phyloP scores from a whole-genome alignment of 352 stramenopile species.

The Pythium vanterpoolii region DNA sequence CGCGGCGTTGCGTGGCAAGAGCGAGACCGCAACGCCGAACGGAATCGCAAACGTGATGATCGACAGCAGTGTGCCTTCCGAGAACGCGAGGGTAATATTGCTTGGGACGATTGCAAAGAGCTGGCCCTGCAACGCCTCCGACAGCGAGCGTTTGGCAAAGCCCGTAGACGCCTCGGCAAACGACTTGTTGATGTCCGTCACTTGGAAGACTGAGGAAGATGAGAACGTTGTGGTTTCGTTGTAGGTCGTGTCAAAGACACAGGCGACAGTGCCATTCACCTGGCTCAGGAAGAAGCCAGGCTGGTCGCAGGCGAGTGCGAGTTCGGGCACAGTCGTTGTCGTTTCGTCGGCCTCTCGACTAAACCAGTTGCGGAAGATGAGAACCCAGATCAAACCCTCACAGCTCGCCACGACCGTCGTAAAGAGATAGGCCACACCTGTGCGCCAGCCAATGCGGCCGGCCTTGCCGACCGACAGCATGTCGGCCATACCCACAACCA shows the following conservation, averaged over 20 bases:
- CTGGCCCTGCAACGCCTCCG: slow-evolving; percentile 8
- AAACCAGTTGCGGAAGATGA: slow-evolving; percentile 20
- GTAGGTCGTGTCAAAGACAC: slow-evolving; percentile 17
- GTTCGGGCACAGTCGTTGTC: slow-evolving; percentile 5
- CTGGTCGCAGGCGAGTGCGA: slow-evolving; percentile 23
- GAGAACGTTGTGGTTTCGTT: slow-evolving; percentile 17
- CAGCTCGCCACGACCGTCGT: slow-evolving; percentile 12
- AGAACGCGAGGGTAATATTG: slow-evolving; percentile 16
- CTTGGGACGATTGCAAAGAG: slow-evolving; percentile 12
- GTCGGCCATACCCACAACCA: slow-evolving; percentile 39
- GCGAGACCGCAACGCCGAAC: slow-evolving; percentile 11
- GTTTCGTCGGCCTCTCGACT: slow-evolving; percentile 2
- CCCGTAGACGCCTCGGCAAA: slow-evolving; percentile 11
- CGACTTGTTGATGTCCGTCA: slow-evolving; percentile 22
- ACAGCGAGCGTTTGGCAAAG: slow-evolving; percentile 16
- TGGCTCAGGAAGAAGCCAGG: slow-evolving; percentile 22
- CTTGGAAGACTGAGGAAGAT: slow-evolving; percentile 14
- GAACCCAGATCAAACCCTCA: slow-evolving; percentile 16
- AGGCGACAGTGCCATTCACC: slow-evolving; percentile 17
- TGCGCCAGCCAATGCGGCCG: slow-evolving; percentile 32
- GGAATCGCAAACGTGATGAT: slow-evolving; percentile 21
- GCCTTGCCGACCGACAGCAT: slow-evolving; percentile 38
- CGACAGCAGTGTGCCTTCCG: slow-evolving; percentile 14
- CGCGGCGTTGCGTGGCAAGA: slow-evolving; percentile 1
- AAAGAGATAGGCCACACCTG: slow-evolving; percentile 24